Conservation (phyloP, 352 stramenopile species). For the Discostella stelligera region DNA sequence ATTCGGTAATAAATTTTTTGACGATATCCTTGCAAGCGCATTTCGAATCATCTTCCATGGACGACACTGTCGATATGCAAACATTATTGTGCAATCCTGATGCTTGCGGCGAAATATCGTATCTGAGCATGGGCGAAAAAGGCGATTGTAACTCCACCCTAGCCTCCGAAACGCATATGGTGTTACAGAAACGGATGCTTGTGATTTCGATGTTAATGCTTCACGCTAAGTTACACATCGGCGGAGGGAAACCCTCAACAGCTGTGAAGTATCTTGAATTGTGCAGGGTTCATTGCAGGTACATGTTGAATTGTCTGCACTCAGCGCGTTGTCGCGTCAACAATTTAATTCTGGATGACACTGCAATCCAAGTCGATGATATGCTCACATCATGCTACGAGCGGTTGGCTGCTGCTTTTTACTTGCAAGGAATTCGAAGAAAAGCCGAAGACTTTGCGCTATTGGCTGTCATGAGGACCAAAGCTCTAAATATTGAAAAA, state of each 20-base stretch:
- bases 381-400: slow-evolving; percentile 33
- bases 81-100: neutral
- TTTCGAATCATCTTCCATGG: slow-evolving; percentile 1
- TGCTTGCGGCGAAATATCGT: neutral
- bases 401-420: slow-evolving; percentile 36
- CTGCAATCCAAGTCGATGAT: slow-evolving; percentile 36
- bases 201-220: slow-evolving; percentile 34
- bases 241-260: slow-evolving; percentile 8
- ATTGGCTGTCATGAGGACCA: slow-evolving; percentile 35
- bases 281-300: slow-evolving; percentile 23
- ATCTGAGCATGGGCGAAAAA: slow-evolving; percentile 8
- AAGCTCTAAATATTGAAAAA: slow-evolving; percentile 21
- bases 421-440: slow-evolving; percentile 32
- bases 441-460: slow-evolving; percentile 54
- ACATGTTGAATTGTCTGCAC: slow-evolving; percentile 15
- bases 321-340: slow-evolving; percentile 3
- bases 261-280: slow-evolving; percentile 23
- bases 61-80: neutral
- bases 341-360: slow-evolving; percentile 19
- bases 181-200: slow-evolving; percentile 26
- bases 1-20: neutral
- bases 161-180: neutral
- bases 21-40: neutral
- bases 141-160: neutral
- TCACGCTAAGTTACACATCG: slow-evolving; percentile 22